Evolutionary conservation across 164 flowering plant genomes (phyloP).

Genomic region (Kingdonia uniflora): DNA sequence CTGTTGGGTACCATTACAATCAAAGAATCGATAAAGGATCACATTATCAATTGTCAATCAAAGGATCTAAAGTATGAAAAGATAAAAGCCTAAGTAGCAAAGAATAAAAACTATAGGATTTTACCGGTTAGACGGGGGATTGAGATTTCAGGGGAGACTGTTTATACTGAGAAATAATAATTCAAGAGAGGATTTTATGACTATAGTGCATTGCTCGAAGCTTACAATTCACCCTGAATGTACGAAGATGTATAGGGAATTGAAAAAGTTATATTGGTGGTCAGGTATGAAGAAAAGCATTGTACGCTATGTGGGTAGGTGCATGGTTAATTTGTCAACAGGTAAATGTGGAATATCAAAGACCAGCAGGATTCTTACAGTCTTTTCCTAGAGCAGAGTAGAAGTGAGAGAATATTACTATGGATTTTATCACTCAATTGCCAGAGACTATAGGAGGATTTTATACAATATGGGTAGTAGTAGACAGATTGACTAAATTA

Average conservation of each 20-base stretch:
- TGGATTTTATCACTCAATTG: neutral
- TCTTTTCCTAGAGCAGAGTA: neutral
- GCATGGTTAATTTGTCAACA: neutral
- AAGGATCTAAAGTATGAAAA: no score
- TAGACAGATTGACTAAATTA: neutral
- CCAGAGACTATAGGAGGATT: no score
- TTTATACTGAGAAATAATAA: no score
- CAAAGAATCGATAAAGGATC: no score
- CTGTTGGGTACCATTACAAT: no score
- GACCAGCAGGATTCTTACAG: neutral
- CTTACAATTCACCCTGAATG: neutral
- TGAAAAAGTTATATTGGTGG: neutral
- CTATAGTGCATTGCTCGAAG: neutral
- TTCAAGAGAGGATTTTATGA: no score
- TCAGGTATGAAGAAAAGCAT: neutral
- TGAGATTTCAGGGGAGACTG: no score
- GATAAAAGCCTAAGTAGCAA: no score
- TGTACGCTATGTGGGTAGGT: neutral
- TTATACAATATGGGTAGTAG: neutral
- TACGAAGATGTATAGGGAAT: neutral
- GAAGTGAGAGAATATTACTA: neutral
- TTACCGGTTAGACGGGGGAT: no score
- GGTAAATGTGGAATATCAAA: neutral
- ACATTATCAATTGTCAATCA: no score
- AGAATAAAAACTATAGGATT: no score